These are phyloP conservation scores for Dothistroma pini DNA, from an alignment of 2,329 filamentous ascomycete genomes.

Conservation along the genomic window DNA sequence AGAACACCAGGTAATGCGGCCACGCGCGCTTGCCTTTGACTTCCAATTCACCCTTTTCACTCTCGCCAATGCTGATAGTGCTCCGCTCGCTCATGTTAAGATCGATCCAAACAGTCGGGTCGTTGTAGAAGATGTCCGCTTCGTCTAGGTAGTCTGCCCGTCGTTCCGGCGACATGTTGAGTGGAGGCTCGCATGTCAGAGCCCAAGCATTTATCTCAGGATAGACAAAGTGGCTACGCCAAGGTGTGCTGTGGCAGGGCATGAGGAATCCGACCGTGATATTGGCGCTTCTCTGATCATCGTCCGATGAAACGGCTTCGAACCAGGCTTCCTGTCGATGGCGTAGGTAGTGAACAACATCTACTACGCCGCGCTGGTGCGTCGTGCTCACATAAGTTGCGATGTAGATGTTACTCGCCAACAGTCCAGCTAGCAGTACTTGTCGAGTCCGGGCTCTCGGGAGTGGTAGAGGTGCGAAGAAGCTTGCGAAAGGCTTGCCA, in stretches of 20 bases:
- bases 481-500: conserved; percentile 61
- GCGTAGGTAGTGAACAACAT: conserved; percentile 73
- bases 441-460: conserved; percentile 43
- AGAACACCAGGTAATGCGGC: conserved; percentile 52
- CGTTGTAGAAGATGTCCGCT: conserved; percentile 81
- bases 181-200: conserved; percentile 83
- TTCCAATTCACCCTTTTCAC: conserved; percentile 1
- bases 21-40: conserved; percentile 32
- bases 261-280: conserved; percentile 75
- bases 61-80: conserved; percentile 12
- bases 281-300: conserved; percentile 12
- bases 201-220: conserved; percentile 74
- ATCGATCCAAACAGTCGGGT: conserved; percentile 49
- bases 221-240: conserved; percentile 82
- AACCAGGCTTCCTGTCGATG: conserved; percentile 43
- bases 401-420: conserved; percentile 66
- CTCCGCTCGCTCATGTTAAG: conserved; percentile 37
- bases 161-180: conserved; percentile 61
- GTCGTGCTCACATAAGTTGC: conserved; percentile 69
- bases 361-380: conserved; percentile 77
- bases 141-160: conserved; percentile 76
- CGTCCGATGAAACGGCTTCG: conserved; percentile 6
- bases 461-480: conserved; percentile 52
- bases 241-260: conserved; percentile 94
- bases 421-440: conserved; percentile 48